Evolutionary conservation across 2,329 filamentous ascomycete species (phyloP).

Genomic region (Simplicillium sp.): DNA sequence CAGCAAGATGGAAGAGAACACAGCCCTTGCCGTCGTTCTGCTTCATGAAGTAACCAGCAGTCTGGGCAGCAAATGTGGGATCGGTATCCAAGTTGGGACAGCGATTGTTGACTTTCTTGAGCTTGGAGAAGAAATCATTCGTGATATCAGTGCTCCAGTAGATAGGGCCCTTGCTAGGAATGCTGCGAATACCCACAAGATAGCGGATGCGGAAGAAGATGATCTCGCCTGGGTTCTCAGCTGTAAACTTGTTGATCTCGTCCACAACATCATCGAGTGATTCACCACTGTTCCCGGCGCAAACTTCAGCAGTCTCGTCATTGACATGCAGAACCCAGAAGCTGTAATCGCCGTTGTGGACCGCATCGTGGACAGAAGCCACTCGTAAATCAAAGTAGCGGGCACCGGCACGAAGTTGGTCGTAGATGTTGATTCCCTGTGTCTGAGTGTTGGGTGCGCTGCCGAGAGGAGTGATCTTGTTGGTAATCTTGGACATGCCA

Average conservation of each 20-base stretch:
- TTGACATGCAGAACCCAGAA: conserved; percentile 32
- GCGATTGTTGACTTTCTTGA: conserved; percentile 29
- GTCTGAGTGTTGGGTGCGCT: conserved; percentile 29
- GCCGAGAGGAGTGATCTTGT: conserved; percentile 23
- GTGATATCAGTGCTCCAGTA: conserved; percentile 26
- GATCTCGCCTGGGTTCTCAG: conserved; percentile 30
- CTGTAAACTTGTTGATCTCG: conserved; percentile 33
- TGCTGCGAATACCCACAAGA: conserved; percentile 26
- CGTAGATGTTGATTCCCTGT: conserved; percentile 31
- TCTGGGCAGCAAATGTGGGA: conserved; percentile 13
- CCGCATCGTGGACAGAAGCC: conserved; percentile 14
- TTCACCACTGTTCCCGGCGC: conserved; percentile 33
- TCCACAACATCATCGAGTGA: conserved; percentile 28
- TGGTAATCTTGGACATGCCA: conserved; percentile 32
- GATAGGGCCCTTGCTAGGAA: conserved; percentile 12
- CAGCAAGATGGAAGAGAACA: conserved; percentile 18
- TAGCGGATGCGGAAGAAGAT: conserved; percentile 35
- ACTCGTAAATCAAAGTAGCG: conserved; percentile 38
- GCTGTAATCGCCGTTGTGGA: conserved; percentile 10
- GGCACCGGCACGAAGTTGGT: conserved; percentile 33
- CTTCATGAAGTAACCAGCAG: conserved; percentile 17
- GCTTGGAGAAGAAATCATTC: conserved; percentile 27
- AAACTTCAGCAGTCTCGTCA: conserved; percentile 18
- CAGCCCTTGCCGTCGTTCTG: conserved; percentile 19
- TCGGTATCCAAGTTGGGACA: conserved; percentile 15